A percentile compares a stretch with the other conserved stretches of the same genome.
Conservation (phyloP, 1,284 basidiomycete species). For the Porogramme epimiltina region DNA sequence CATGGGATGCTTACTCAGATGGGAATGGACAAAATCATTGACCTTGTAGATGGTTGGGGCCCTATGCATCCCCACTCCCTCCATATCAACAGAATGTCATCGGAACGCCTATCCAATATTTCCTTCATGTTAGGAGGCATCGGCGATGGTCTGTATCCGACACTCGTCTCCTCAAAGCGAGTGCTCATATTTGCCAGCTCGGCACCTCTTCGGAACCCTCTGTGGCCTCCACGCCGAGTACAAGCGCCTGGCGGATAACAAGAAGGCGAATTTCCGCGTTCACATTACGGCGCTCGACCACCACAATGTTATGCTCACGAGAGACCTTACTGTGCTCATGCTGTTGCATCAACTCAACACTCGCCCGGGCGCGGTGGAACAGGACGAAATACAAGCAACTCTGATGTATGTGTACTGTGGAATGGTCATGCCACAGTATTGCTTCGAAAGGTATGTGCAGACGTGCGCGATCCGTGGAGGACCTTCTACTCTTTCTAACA, state of each 20-base stretch:
- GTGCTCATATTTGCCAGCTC: conserved; percentile 5
- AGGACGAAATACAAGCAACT: conserved; percentile 4
- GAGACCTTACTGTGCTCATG: conserved; percentile 25
- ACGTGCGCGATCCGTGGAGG: too few species aligned
- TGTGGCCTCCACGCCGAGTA: conserved; percentile 20
- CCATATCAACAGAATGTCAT: conserved; percentile 4
- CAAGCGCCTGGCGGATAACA: conserved; percentile 10
- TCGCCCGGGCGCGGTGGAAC: not conserved
- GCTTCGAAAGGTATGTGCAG: conserved; percentile 1
- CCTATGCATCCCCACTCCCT: conserved; percentile 10
- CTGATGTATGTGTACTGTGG: conserved; percentile 9
- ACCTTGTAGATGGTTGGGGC: conserved; percentile 17
- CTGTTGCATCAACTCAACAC: conserved; percentile 14
- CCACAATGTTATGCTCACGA: conserved; percentile 24
- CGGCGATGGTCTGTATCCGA: conserved; percentile 18
- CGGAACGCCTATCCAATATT: not conserved
- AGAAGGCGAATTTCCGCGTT: conserved; percentile 10
- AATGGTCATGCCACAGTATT: conserved; percentile 9
- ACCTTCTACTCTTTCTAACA: not conserved
- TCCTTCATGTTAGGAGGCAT: conserved; percentile 24
- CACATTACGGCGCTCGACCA: conserved; percentile 28
- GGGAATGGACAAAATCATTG: conserved; percentile 16
- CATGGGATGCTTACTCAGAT: not conserved
- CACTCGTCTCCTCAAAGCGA: not conserved
- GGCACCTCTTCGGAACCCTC: conserved; percentile 24